Conservation (phyloP, 2,329 filamentous ascomycete species). For the Aspergillus hiratsukae region DNA sequence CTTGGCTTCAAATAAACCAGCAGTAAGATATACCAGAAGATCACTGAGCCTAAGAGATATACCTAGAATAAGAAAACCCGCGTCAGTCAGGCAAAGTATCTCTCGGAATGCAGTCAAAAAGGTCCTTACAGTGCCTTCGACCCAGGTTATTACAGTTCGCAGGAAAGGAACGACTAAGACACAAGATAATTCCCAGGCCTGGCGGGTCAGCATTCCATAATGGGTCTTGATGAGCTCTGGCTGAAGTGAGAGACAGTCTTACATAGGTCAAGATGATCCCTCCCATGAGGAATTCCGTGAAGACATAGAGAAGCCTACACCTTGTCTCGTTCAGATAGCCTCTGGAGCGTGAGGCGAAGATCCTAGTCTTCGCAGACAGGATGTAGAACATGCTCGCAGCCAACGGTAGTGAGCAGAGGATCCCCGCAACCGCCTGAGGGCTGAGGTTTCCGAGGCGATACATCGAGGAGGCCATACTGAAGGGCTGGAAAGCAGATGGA, state of each 20-base stretch:
- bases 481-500: neutral
- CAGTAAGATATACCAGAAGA: neutral
- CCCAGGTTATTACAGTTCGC: neutral
- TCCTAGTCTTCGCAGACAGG: neutral
- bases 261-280: neutral
- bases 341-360: neutral
- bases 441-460: neutral
- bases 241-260: neutral
- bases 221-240: neutral
- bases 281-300: neutral
- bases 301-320: neutral
- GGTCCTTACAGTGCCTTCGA: neutral
- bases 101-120: neutral
- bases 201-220: neutral
- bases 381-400: neutral
- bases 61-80: neutral
- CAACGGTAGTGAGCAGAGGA: neutral
- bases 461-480: neutral
- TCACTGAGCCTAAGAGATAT: neutral
- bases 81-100: neutral
- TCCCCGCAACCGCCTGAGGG: neutral
- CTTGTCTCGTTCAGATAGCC: neutral
- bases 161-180: neutral
- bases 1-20: neutral
- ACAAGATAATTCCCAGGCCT: neutral